A percentile compares a stretch with the other conserved stretches of the same genome.
Conservation (phyloP, 768 basidiomycete species). For the Lentinula guzmanii region DNA sequence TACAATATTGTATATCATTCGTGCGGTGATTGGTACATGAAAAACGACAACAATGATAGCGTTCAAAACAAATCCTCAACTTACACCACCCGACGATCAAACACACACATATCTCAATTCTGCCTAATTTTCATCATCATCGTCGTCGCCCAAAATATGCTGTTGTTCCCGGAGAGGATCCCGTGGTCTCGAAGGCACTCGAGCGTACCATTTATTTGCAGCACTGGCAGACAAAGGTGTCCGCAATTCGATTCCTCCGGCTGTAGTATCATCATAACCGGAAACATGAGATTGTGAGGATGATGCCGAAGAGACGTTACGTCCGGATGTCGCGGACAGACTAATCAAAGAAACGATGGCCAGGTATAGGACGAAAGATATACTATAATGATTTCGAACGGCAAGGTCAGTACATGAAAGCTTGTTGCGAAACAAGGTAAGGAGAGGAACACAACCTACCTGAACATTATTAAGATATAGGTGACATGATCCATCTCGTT, state of each 20-base stretch:
- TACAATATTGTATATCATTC: not conserved
- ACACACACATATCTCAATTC: not conserved
- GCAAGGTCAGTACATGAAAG: too few species aligned
- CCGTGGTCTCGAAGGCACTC: slow-evolving; percentile 35
- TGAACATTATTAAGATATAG: slow-evolving; percentile 80
- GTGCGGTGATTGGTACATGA: not conserved
- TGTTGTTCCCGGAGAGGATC: not conserved
- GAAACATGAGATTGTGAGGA: not conserved
- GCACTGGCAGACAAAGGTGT: slow-evolving; percentile 17
- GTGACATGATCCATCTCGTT: slow-evolving; percentile 88
- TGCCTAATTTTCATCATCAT: not conserved
- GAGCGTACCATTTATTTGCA: slow-evolving; percentile 58
- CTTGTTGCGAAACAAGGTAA: not conserved
- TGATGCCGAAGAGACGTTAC: slow-evolving; percentile 33
- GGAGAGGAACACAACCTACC: slow-evolving; percentile 32
- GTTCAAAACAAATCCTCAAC: not conserved
- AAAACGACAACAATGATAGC: not conserved
- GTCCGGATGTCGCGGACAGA: slow-evolving; percentile 59
- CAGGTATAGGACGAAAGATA: slow-evolving; percentile 75
- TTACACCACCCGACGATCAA: not conserved
- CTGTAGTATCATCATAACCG: slow-evolving; percentile 7
- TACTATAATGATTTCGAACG: slow-evolving; percentile 26
- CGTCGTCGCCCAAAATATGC: not conserved
- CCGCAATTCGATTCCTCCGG: slow-evolving; percentile 37
- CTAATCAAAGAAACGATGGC: slow-evolving; percentile 66